Evolutionary conservation across 768 basidiomycete genomes (phyloP).

Genomic region (Coprinellus aureogranulatus): DNA sequence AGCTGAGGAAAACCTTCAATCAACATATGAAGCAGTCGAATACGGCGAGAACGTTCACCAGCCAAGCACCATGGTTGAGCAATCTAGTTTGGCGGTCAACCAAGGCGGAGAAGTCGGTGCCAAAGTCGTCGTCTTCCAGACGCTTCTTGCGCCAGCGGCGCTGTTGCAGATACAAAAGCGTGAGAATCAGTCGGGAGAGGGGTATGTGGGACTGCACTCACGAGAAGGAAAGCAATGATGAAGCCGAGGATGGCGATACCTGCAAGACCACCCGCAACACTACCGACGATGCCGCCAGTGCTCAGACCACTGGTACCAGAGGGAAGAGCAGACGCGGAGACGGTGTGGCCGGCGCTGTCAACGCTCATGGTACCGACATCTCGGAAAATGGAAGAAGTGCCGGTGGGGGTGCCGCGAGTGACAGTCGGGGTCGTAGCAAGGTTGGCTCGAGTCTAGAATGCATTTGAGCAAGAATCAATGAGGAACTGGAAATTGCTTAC

Average conservation of each 20-base stretch:
- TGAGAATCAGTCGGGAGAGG: slow-evolving; percentile 5
- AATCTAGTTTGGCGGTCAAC: too few species aligned
- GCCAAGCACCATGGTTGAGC: too few species aligned
- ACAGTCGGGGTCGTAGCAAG: slow-evolving; percentile 13
- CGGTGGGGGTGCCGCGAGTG: slow-evolving; percentile 1
- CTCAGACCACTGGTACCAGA: slow-evolving; percentile 21
- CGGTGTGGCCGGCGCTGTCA: slow-evolving; percentile 8
- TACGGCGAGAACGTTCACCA: too few species aligned
- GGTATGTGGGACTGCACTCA: slow-evolving; percentile 19
- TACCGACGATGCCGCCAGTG: slow-evolving; percentile 45
- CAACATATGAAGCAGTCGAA: too few species aligned
- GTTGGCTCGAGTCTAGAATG: slow-evolving; percentile 13
- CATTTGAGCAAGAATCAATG: neutral
- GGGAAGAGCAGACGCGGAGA: slow-evolving; percentile 8
- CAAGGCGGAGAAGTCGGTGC: slow-evolving; percentile 33
- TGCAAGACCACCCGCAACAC: slow-evolving; percentile 35
- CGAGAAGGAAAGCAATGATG: slow-evolving; percentile 38
- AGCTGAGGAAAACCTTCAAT: too few species aligned
- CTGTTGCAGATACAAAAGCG: slow-evolving; percentile 17
- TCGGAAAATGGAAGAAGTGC: slow-evolving; percentile 6
- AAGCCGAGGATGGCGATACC: slow-evolving; percentile 36
- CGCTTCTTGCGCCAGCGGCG: slow-evolving; percentile 37
- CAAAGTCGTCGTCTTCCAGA: slow-evolving; percentile 34
- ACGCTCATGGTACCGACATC: neutral
- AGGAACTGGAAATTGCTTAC: neutral